Percentiles rank a stretch among this genome's conserved stretches.
Conservation (phyloP, 192 early-diverging fungal species). For the Coemansia sp. region DNA sequence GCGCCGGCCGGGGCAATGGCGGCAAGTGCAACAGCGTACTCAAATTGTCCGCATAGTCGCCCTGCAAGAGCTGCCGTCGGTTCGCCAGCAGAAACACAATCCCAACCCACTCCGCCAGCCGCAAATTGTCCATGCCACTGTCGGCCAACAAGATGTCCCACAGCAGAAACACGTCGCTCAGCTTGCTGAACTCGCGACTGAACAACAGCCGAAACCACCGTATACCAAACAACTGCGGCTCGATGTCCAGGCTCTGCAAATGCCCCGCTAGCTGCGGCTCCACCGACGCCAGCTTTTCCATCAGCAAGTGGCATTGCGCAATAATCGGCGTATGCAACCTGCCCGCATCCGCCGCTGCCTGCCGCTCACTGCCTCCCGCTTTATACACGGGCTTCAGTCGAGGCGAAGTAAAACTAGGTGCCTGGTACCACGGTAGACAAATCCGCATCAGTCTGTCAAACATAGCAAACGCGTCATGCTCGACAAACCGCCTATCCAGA, state of each 20-base stretch:
- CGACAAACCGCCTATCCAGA: slow-evolving; percentile 73
- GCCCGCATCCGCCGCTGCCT: slow-evolving; percentile 2
- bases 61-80: slow-evolving; percentile 58
- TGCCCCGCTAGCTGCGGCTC: slow-evolving; percentile 76
- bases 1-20: slow-evolving; percentile 49
- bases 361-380: not conserved
- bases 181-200: slow-evolving; percentile 77
- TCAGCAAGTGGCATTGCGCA: slow-evolving; percentile 70
- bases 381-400: not conserved
- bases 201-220: slow-evolving; percentile 93
- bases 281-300: slow-evolving; percentile 67
- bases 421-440: slow-evolving; percentile 86
- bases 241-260: slow-evolving; percentile 72
- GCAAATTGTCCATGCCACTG: slow-evolving; percentile 62
- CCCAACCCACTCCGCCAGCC: slow-evolving; percentile 81
- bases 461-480: slow-evolving; percentile 83
- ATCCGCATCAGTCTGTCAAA: slow-evolving; percentile 82
- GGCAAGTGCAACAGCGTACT: slow-evolving; percentile 66
- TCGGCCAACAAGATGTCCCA: slow-evolving; percentile 95
- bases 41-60: slow-evolving; percentile 68
- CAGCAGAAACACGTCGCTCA: slow-evolving; percentile 68
- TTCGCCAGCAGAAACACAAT: slow-evolving; percentile 74
- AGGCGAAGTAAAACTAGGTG: slow-evolving; percentile 57
- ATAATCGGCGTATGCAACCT: slow-evolving; percentile 66
- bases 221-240: slow-evolving; percentile 94